phyloP scores from a whole-genome alignment of 805 yeast species.

The Yamadazyma endophytica region DNA sequence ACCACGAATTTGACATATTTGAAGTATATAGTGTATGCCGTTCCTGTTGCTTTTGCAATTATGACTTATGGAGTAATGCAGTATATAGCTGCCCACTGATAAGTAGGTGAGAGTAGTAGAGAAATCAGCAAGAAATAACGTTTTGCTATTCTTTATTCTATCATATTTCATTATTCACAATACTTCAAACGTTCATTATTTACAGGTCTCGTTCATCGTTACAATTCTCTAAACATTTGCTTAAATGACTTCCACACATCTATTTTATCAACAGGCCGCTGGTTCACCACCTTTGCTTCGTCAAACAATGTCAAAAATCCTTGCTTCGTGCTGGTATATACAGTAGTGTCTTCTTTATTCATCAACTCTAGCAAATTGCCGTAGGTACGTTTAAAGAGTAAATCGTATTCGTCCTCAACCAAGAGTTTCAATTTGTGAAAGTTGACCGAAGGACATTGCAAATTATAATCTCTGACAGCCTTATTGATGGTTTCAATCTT shows the following conservation, averaged over 20 bases:
- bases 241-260: constrained; percentile 28
- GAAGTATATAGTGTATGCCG: too few species aligned
- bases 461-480: constrained; percentile 29
- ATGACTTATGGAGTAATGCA: too few species aligned
- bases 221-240: constrained; percentile 18
- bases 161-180: neutral
- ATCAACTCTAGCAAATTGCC: constrained; percentile 5
- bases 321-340: constrained; percentile 8
- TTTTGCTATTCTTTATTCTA: neutral
- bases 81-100: too few species aligned
- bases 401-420: constrained; percentile 21
- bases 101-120: too few species aligned
- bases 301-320: constrained; percentile 13
- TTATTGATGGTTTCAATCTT: constrained; percentile 19
- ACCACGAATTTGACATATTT: too few species aligned
- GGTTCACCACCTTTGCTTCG: constrained; percentile 10
- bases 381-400: constrained; percentile 11
- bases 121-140: too few species aligned
- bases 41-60: too few species aligned
- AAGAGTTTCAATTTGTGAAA: constrained; percentile 36
- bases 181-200: too few species aligned
- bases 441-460: constrained; percentile 34
- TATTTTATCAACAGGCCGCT: constrained; percentile 16
- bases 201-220: neutral
- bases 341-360: constrained; percentile 4